These are phyloP conservation scores for Phytophthora hybrid DNA, from an alignment of 352 stramenopile genomes.

Conservation along the genomic window DNA sequence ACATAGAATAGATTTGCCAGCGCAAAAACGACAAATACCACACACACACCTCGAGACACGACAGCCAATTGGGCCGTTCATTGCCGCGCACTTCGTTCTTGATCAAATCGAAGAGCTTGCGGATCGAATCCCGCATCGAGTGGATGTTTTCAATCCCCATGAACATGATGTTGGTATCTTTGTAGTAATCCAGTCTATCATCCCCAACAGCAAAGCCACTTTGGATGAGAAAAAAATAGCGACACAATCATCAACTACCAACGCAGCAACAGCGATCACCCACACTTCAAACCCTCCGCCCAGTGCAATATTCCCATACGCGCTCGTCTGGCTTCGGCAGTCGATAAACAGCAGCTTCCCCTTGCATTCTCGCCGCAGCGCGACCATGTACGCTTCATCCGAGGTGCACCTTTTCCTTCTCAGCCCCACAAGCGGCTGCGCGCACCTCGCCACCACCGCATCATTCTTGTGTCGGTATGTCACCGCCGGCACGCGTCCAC, in stretches of 20 bases:
- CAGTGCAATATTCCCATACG: constrained; percentile 84
- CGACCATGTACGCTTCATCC: constrained; percentile 90
- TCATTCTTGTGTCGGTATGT: constrained; percentile 93
- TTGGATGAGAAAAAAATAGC: constrained; percentile 14
- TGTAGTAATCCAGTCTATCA: constrained; percentile 78
- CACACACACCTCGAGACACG: constrained; percentile 70
- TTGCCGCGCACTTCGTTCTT: constrained; percentile 87
- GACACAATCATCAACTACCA: constrained; percentile 5
- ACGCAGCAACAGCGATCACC: constrained; percentile 18
- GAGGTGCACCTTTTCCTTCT: constrained; percentile 91
- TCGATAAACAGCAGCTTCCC: constrained; percentile 82
- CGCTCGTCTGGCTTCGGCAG: constrained; percentile 87
- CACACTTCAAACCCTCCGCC: constrained; percentile 90
- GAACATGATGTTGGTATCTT: constrained; percentile 78
- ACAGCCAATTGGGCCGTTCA: constrained; percentile 84
- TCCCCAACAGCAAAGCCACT: constrained; percentile 24
- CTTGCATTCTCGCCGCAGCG: constrained; percentile 63
- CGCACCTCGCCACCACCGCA: constrained; percentile 92
- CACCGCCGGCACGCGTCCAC: constrained; percentile 92
- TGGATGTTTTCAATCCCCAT: constrained; percentile 96
- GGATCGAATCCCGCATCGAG: constrained; percentile 89
- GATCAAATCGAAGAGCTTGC: constrained; percentile 84
- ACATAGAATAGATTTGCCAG: neutral
- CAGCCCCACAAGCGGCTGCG: constrained; percentile 96
- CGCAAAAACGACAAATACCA: neutral